phyloP scores from a whole-genome alignment of 2,329 filamentous ascomycete genomes.

The Exophiala phaeomuriformis region DNA sequence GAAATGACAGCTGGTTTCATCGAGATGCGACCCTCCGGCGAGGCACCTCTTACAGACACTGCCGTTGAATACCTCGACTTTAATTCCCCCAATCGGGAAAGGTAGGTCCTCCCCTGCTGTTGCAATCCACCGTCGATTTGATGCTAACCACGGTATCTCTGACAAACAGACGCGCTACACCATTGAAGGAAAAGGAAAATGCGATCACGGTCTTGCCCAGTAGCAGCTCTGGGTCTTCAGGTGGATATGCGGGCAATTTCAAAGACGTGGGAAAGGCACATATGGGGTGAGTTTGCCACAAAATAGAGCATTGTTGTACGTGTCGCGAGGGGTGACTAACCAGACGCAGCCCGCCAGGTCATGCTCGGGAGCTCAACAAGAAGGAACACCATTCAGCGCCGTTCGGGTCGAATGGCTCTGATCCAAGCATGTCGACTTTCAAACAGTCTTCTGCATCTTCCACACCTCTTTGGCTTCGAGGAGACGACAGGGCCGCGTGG shows the following conservation, averaged over 20 bases:
- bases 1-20: slow-evolving; percentile 18
- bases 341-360: slow-evolving; percentile 1
- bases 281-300: slow-evolving; percentile 4
- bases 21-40: slow-evolving; percentile 1
- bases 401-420: slow-evolving; percentile 6
- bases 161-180: not conserved
- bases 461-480: slow-evolving; percentile 9
- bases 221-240: slow-evolving; percentile 5
- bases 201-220: not conserved
- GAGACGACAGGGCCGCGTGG: slow-evolving; percentile 10
- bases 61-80: slow-evolving; percentile 2
- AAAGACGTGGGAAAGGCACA: not conserved
- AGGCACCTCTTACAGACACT: not conserved
- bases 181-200: slow-evolving; percentile 17
- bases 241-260: not conserved
- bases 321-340: slow-evolving; percentile 2
- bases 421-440: slow-evolving; percentile 6
- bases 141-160: slow-evolving; percentile 3
- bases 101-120: slow-evolving; percentile 5
- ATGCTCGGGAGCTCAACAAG: not conserved
- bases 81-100: slow-evolving; percentile 3
- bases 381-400: slow-evolving; percentile 5
- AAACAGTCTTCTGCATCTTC: slow-evolving; percentile 11
- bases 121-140: not conserved
- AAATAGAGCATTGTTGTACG: not conserved